phyloP scores from a whole-genome alignment of 352 stramenopile species.

The Globisporangium alternatum region DNA sequence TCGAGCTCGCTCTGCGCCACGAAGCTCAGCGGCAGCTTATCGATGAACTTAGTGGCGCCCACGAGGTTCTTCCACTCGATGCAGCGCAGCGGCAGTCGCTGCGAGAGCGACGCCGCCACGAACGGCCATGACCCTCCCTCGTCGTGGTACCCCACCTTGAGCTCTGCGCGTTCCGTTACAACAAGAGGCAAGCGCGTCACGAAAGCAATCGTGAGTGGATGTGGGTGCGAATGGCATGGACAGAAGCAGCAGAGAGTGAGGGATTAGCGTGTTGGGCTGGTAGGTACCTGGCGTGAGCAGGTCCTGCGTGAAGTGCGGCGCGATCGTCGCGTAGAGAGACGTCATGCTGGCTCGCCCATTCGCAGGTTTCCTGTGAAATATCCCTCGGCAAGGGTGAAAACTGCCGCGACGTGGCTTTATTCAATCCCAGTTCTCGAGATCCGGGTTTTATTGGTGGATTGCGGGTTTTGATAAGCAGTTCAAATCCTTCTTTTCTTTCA shows the following conservation, averaged over 20 bases:
- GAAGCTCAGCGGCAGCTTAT: slow-evolving; percentile 42
- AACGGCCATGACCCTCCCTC: slow-evolving; percentile 83
- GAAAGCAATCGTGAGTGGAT: background rate
- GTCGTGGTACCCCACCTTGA: slow-evolving; percentile 70
- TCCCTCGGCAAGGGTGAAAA: no score
- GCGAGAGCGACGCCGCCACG: slow-evolving; percentile 52
- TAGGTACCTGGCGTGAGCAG: slow-evolving; percentile 43
- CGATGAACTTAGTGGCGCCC: slow-evolving; percentile 34
- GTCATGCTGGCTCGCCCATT: slow-evolving; percentile 26
- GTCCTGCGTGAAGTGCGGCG: slow-evolving; percentile 69
- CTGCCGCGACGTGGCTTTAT: no score
- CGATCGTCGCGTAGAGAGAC: slow-evolving; percentile 67
- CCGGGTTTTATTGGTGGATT: no score
- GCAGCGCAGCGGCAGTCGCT: slow-evolving; percentile 62
- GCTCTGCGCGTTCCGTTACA: slow-evolving; percentile 21
- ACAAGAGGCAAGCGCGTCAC: background rate
- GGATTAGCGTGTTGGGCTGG: background rate
- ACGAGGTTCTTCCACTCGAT: slow-evolving; percentile 86
- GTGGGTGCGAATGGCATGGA: background rate
- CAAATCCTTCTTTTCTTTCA: no score
- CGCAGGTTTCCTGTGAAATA: no score
- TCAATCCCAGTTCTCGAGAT: no score
- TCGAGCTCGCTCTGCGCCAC: slow-evolving; percentile 27
- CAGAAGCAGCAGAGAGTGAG: background rate
- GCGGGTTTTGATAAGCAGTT: no score